Conservation (phyloP, 441 rosid species). For the Populus tomentosa region DNA sequence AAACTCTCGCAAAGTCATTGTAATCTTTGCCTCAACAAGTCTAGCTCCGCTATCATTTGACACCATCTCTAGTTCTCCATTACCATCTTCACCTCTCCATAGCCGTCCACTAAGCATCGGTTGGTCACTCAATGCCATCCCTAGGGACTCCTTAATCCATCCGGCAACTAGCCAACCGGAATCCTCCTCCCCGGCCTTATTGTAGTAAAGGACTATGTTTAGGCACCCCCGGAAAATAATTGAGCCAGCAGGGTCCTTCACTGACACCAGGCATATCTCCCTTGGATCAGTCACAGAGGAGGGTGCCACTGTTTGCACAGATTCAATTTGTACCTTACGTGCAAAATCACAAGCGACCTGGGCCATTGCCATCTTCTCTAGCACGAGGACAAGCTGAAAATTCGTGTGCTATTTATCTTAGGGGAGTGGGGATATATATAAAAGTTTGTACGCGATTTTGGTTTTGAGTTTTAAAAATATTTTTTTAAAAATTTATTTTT, state of each 20-base stretch:
- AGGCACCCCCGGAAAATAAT: conserved; percentile 42
- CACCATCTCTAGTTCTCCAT: conserved; percentile 54
- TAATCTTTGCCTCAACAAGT: conserved; percentile 52
- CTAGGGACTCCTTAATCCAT: conserved; percentile 68
- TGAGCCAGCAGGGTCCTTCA: conserved; percentile 22
- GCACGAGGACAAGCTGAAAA: neutral
- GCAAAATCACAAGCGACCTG: neutral
- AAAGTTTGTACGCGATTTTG: too few relatives aligned
- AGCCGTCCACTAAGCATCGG: conserved; percentile 58
- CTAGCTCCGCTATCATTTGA: conserved; percentile 67
- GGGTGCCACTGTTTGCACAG: conserved; percentile 44
- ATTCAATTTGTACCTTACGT: conserved; percentile 34
- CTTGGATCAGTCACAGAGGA: conserved; percentile 42
- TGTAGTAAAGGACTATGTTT: conserved; percentile 47
- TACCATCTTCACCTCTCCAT: conserved; percentile 24
- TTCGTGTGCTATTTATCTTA: neutral
- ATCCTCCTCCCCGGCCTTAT: conserved; percentile 30
- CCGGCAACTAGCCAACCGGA: conserved; percentile 59
- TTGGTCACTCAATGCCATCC: conserved; percentile 44
- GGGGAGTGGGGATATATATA: too few relatives aligned
- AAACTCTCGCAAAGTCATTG: conserved; percentile 42
- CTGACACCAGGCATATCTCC: conserved; percentile 32
- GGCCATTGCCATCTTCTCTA: conserved; percentile 17
- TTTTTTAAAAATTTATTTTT: too few relatives aligned
- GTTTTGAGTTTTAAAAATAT: too few relatives aligned